Evolutionary conservation across 2,329 filamentous ascomycete genomes (phyloP).

Genomic region (Thermomyces lanuginosus): DNA sequence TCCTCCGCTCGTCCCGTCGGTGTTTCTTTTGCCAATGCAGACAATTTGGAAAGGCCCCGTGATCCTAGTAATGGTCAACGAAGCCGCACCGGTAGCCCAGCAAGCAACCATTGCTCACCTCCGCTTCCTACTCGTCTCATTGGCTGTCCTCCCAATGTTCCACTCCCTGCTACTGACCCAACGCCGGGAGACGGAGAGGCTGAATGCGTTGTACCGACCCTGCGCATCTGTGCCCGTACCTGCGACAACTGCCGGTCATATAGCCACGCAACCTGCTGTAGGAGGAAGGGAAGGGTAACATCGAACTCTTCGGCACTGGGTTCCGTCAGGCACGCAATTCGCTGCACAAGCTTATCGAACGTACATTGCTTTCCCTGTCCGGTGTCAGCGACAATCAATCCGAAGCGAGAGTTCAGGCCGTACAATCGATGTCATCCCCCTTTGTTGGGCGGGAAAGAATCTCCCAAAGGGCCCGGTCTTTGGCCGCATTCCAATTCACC

Average conservation of each 20-base stretch:
- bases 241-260: constrained; percentile 83
- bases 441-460: constrained; percentile 68
- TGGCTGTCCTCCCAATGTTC: constrained; percentile 20
- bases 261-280: constrained; percentile 86
- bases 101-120: constrained; percentile 11
- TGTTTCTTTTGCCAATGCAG: constrained; percentile 20
- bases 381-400: constrained; percentile 9
- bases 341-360: constrained; percentile 1
- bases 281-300: constrained; percentile 71
- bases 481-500: constrained; percentile 75
- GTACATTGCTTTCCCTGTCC: constrained; percentile 59
- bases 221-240: constrained; percentile 77
- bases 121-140: constrained; percentile 17
- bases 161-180: constrained; percentile 27
- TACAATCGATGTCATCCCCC: constrained; percentile 73
- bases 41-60: constrained; percentile 23
- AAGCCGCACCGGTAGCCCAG: not conserved
- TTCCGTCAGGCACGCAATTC: constrained; percentile 1
- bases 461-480: constrained; percentile 82
- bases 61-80: constrained; percentile 14
- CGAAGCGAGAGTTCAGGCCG: constrained; percentile 12
- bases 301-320: constrained; percentile 57
- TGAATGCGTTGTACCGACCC: constrained; percentile 31
- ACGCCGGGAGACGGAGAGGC: constrained; percentile 27
- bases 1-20: constrained; percentile 14